These are phyloP conservation scores for Xylariaceae sp. DNA, from an alignment of 2,329 filamentous ascomycete genomes.

Conservation along the genomic window DNA sequence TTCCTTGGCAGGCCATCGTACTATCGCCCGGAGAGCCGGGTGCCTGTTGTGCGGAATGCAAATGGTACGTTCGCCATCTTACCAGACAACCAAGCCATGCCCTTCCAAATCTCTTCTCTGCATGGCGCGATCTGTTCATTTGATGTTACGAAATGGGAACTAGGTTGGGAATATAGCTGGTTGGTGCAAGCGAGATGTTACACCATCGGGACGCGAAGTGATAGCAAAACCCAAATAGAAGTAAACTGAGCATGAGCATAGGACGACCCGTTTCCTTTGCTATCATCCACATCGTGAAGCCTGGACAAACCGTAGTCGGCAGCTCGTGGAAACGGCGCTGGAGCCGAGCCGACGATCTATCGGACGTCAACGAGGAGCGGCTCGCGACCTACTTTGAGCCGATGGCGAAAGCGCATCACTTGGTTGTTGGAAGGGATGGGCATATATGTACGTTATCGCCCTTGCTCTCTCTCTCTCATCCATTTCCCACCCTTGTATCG, in stretches of 20 bases:
- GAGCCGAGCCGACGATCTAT: slow-evolving; percentile 30
- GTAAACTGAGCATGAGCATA: slow-evolving; percentile 8
- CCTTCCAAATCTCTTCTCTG: not conserved
- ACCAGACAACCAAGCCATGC: not conserved
- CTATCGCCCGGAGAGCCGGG: slow-evolving; percentile 30
- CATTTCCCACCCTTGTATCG: not conserved
- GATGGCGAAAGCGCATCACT: slow-evolving; percentile 32
- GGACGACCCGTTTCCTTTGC: slow-evolving; percentile 31
- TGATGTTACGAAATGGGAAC: no score
- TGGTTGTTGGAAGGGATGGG: slow-evolving; percentile 33
- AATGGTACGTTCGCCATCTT: slow-evolving; percentile 23
- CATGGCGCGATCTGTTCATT: no score
- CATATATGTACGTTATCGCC: slow-evolving; percentile 33
- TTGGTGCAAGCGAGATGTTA: not conserved
- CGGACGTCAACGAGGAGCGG: slow-evolving; percentile 29
- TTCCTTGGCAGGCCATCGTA: slow-evolving; percentile 32
- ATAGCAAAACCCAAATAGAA: not conserved
- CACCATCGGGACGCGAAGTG: not conserved
- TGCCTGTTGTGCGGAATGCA: slow-evolving; percentile 32
- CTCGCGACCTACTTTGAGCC: slow-evolving; percentile 36
- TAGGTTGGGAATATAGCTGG: not conserved
- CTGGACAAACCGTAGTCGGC: slow-evolving; percentile 31
- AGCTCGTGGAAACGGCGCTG: slow-evolving; percentile 36
- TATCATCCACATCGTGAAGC: slow-evolving; percentile 32
- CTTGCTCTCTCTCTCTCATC: not conserved